Evolutionary conservation across 2,329 filamentous ascomycete species (phyloP), one percentile per base, ranked within the genome.

Genomic region (Aspergillus uvarum): DNA sequence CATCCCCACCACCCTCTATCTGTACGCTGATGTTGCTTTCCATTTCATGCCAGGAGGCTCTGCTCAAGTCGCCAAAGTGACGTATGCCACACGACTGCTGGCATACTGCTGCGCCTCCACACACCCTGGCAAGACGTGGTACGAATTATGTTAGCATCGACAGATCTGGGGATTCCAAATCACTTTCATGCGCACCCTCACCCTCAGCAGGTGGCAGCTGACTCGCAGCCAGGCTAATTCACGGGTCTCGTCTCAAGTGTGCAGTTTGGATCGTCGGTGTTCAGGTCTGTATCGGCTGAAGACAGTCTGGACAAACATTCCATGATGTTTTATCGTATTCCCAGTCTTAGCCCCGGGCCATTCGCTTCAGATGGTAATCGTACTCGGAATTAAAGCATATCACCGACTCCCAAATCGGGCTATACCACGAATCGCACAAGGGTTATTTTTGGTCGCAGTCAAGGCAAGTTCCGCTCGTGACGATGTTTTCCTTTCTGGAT

Each of bases 101-200:
- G 38, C 42, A 32, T 48, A 42, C 12, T 55, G 51, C 51, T 53
- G 53, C 53, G 53, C 53, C 53, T 55, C 53, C 53, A 55, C 52
- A 47, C 22, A 26, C 31, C 53, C 24, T 42, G 42, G 42, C 42
- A 55, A 32, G 53, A 55, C 26, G 53, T 48, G 42, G 53, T 55
- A 26, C 53, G 19, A 47, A 47, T 32, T n/a, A 42, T 42, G 38
- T 42, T 42, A 42, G 38, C 16, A 42, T 42, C 38, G 16, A 16
- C 38, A 42, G 38, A 42, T 42, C n/a, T 16, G 38, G 14, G 14
- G 16, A 19, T 42, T 19, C 2, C 38, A n/a, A 42, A 42, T 42
- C 16, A 42, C 14, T 19, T 26, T 42, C 38, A 19, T 16, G 14
- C 16, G 6, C 6, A 42, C 14, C 38, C 16, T 42, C 38, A n/a